Evolutionary conservation across 768 basidiomycete genomes (phyloP).

Genomic region (Coprinopsis marcescibilis): DNA sequence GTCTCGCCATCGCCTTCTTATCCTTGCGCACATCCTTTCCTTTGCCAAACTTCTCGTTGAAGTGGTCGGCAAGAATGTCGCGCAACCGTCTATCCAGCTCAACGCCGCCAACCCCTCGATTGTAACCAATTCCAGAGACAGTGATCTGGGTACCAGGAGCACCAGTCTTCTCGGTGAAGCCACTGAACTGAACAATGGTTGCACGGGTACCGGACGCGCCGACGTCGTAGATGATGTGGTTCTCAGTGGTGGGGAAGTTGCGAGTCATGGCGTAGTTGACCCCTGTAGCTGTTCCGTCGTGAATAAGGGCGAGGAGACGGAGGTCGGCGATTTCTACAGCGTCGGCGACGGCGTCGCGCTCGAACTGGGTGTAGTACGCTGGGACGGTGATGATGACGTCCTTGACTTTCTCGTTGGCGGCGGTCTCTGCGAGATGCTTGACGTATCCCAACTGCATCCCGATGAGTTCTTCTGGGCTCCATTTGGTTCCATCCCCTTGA

Average conservation of each 20-base stretch:
- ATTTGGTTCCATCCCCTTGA: slow-evolving; percentile 60
- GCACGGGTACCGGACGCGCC: slow-evolving; percentile 81
- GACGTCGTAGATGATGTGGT: slow-evolving; percentile 92
- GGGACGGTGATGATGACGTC: slow-evolving; percentile 91
- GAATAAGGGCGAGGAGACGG: slow-evolving; percentile 74
- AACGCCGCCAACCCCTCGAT: slow-evolving; percentile 71
- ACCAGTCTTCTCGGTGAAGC: slow-evolving; percentile 44
- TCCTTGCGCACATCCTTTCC: slow-evolving; percentile 65
- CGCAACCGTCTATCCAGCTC: slow-evolving; percentile 80
- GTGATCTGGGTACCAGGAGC: slow-evolving; percentile 62
- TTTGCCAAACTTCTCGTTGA: slow-evolving; percentile 54
- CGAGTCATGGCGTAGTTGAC: slow-evolving; percentile 98
- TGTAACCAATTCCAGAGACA: slow-evolving; percentile 78
- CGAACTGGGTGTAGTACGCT: slow-evolving; percentile 82
- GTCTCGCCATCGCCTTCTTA: slow-evolving; percentile 82
- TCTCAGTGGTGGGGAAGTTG: slow-evolving; percentile 70
- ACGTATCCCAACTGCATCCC: slow-evolving; percentile 94
- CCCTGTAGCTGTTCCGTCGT: slow-evolving; percentile 93
- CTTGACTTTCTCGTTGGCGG: slow-evolving; percentile 68
- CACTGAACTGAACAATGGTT: slow-evolving; percentile 66
- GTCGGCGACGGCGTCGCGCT: slow-evolving; percentile 88
- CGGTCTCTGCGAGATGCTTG: slow-evolving; percentile 76
- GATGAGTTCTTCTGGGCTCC: slow-evolving; percentile 84
- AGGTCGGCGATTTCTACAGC: slow-evolving; percentile 90
- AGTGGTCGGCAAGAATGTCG: slow-evolving; percentile 71